phyloP scores from a whole-genome alignment of 768 basidiomycete genomes.

The Royoungia palumana region DNA sequence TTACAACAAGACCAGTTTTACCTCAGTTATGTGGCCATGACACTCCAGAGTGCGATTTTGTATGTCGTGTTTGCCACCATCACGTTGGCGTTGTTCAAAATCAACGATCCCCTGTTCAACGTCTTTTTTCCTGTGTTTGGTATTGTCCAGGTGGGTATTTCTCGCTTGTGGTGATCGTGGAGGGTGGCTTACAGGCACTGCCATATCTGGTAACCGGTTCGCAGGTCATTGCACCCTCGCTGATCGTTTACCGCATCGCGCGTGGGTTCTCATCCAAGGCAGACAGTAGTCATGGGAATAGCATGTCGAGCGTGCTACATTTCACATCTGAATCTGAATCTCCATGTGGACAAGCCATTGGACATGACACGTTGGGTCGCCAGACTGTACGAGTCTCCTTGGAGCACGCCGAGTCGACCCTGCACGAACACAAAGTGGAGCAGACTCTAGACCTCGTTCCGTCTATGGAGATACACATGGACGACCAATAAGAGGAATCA shows the following conservation, averaged over 20 bases:
- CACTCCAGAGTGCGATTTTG: slow-evolving; percentile 21
- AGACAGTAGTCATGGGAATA: slow-evolving; percentile 1
- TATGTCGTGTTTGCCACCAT: slow-evolving; percentile 13
- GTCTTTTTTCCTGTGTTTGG: slow-evolving; percentile 23
- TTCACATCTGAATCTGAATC: slow-evolving; percentile 3
- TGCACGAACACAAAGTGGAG: slow-evolving; percentile 11
- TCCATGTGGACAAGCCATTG: no score
- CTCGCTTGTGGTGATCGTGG: no score
- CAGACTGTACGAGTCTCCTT: no score
- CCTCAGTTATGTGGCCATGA: slow-evolving; percentile 22
- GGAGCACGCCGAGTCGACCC: slow-evolving; percentile 1
- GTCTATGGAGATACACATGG: no score
- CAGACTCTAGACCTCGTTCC: background rate
- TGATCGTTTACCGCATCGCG: slow-evolving; percentile 23
- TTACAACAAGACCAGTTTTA: slow-evolving; percentile 16
- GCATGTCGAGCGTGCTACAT: background rate
- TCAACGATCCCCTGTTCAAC: slow-evolving; percentile 22
- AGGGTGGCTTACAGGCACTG: no score
- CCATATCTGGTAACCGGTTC: no score
- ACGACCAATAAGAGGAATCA: no score
- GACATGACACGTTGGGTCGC: no score
- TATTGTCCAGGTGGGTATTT: slow-evolving; percentile 12
- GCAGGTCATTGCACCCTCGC: slow-evolving; percentile 12
- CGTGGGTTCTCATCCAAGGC: slow-evolving; percentile 20
- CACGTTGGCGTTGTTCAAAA: slow-evolving; percentile 10